Base-by-base conservation (phyloP, 176 grass and related monocot genomes). In the Oryza rufipogon region DNA sequence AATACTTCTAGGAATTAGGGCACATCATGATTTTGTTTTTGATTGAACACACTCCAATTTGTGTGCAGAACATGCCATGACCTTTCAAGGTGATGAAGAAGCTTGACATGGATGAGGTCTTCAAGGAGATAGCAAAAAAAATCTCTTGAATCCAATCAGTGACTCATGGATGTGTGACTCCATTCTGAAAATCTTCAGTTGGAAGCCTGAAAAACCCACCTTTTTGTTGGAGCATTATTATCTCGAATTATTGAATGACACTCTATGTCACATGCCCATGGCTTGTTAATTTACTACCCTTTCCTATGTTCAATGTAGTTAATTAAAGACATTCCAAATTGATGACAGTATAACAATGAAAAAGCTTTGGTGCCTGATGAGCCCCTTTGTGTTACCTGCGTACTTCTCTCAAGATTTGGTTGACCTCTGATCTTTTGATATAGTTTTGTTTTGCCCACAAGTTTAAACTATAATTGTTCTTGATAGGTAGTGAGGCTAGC, bases 21-120 rank as follows among this genome's bases (percentile, higher is more conserved):
- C 28, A 66, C 11, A 49, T 4, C 68, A 9, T 78, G 39, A 77
- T 36, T 72, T 75, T 81, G 49, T 12, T 9, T 68, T 84, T 56
- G 47, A 45, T 64, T 60, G 23, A 33, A 47, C 17, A 28, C 15
- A 28, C 20, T 46, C 64, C 10, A 64, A 49, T 70, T 74, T 71
- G 64, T 83, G 68, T 80, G 74, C 85, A 98, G 91, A 86, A 85
- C 71, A 98, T 95, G 95, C 79, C 82, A 49, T 82, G 91, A 2
- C 96, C 92, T 38, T 98, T 98, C 73, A 76, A 73, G 4, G 65
- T 70, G 11, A 98, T 98, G 96, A 92, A 81, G 81, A 84, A 91
- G 16, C 92, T 98, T 0, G 89, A 95, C 64, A 98, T 98, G 92
- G 87, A 95, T 58, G 66, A 89, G 67, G 86, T 98, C 9, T 85